phyloP scores from a whole-genome alignment of 169 alveolate genomes.

The Plasmodium chabaudi region DNA sequence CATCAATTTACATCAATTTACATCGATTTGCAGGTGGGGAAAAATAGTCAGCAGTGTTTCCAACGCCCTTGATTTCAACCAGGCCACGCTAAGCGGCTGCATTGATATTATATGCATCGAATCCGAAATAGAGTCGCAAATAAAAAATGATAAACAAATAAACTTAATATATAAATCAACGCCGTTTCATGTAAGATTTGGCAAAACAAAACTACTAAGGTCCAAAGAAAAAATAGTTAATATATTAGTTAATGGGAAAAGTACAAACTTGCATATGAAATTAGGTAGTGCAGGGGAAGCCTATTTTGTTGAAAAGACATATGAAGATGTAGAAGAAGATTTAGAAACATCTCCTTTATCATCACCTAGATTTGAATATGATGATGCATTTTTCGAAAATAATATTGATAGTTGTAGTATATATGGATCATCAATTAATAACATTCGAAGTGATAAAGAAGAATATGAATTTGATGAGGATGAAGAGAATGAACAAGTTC shows the following conservation, averaged over 20 bases:
- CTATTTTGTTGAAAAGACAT: conserved; percentile 91
- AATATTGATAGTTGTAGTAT: conserved; percentile 71
- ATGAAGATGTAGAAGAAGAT: conserved; percentile 78
- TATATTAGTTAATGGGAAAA: conserved; percentile 92
- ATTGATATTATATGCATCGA: conserved; percentile 94
- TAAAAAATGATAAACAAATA: conserved; percentile 31
- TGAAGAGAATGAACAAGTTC: neutral
- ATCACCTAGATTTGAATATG: conserved; percentile 47
- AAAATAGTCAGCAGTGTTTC: conserved; percentile 92
- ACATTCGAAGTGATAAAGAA: conserved; percentile 33
- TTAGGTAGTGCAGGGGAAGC: conserved; percentile 98
- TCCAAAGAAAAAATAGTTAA: conserved; percentile 94
- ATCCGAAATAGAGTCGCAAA: conserved; percentile 35
- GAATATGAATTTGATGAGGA: neutral
- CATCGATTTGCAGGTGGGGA: conserved; percentile 88
- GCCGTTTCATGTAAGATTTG: conserved; percentile 98
- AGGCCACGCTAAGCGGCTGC: conserved; percentile 95
- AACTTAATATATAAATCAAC: conserved; percentile 89
- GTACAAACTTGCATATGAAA: conserved; percentile 92
- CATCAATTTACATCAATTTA: no score
- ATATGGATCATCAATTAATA: conserved; percentile 22
- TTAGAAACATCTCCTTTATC: conserved; percentile 73
- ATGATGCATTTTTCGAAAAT: conserved; percentile 21
- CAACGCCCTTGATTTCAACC: conserved; percentile 92
- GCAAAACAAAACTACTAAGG: conserved; percentile 94